phyloP scores from a whole-genome alignment of 257 asterid species.

The Knoxia roxburghii region DNA sequence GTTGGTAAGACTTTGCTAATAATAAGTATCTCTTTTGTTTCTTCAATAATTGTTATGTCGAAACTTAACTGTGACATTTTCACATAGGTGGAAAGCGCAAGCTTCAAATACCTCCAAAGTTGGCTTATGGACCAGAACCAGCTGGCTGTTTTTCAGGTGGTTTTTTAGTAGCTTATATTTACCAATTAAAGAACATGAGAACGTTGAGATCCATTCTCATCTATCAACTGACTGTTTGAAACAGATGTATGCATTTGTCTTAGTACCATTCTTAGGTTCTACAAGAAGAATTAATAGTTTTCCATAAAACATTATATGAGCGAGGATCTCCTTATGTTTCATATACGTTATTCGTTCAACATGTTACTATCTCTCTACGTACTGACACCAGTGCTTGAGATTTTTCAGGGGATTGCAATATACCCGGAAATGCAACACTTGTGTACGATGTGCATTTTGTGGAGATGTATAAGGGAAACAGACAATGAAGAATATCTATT shows the following conservation, averaged over 20 bases:
- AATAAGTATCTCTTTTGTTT: not conserved
- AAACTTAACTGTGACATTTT: conserved; percentile 5
- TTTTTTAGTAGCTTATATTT: not conserved
- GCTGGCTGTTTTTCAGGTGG: conserved; percentile 92
- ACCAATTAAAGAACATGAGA: not conserved
- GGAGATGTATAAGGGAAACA: conserved; percentile 61
- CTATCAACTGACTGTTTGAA: not conserved
- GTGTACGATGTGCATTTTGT: conserved; percentile 65
- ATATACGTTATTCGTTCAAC: not conserved
- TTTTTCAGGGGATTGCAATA: conserved; percentile 76
- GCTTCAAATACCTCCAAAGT: conserved; percentile 72
- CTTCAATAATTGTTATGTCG: not conserved
- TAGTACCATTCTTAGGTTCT: not conserved
- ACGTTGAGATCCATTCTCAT: not conserved
- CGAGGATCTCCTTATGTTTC: not conserved
- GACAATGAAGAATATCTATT: conserved; percentile 33
- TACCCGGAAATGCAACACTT: conserved; percentile 86
- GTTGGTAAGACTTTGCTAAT: conserved; percentile 45
- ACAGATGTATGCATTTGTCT: not conserved
- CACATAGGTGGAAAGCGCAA: conserved; percentile 76
- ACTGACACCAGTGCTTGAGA: not conserved
- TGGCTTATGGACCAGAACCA: conserved; percentile 91
- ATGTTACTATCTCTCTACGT: not conserved
- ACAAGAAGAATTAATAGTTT: not conserved
- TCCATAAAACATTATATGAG: not conserved